Base-by-base conservation (phyloP, 306 rosid genomes). In the Pueraria montana region DNA sequence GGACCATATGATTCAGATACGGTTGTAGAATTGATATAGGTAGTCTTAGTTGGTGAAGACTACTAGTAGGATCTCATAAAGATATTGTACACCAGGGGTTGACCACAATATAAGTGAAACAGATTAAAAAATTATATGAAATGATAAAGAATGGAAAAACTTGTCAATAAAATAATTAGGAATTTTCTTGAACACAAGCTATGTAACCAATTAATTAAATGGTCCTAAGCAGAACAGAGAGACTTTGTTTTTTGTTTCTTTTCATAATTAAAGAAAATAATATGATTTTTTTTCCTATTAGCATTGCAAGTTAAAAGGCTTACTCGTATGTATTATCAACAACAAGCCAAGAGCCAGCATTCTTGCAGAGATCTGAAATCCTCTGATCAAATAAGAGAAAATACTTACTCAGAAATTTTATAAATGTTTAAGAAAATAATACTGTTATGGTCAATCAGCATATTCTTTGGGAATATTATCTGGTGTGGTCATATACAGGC, bases 321-420 rank as follows among this genome's bases (percentile, higher is more conserved):
- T 91, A 94, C 98, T 94, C 98, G 34, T 92, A 94, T 73, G 98
- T 94, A 80, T 94, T 94, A 82, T 94, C 98, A 76, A 92, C 94
- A 52, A 94, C 85, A 48, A 94, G 95, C 97, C 98, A 92, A 72
- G 91, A 87, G 49, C 98, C 97, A 79, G 94, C 94, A 8, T 88
- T 76, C 82, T 82, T 63, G 85, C 99, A 95, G 73, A 93, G 72
- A 84, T 93, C 87, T 40, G 98, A 87, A 74, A 95, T 93, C 90
- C 98, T 92, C 99, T 95, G 92, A 50, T 43, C 76, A 75, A 86
- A 79, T 76, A 69, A 75, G 68, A 80, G 75, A 65, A 72, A 78
- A 12, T 27, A 79, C 18, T 50, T 40, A 62, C 18, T 90, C 76
- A 89, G 87, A 82, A 79, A 72, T 30, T 71, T 67, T 40, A 11